These are phyloP conservation scores for Lactarius evosmus DNA, from an alignment of 768 basidiomycete species.

Conservation along the genomic window DNA sequence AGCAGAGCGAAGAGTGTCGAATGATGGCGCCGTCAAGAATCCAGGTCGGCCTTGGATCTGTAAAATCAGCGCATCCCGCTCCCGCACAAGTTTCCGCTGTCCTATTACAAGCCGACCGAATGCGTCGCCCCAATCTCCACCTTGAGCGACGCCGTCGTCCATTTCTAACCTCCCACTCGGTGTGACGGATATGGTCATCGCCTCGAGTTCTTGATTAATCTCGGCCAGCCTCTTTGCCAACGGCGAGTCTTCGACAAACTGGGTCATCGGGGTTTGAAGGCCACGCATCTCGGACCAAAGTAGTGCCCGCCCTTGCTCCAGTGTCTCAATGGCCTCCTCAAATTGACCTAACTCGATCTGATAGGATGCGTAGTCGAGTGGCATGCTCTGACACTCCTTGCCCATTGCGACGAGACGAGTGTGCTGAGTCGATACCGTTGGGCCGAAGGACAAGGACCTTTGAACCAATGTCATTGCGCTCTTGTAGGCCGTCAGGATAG, in stretches of 20 bases:
- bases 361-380: neutral
- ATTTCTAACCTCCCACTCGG: too few relatives aligned
- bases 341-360: neutral
- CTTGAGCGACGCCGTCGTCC: too few relatives aligned
- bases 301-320: neutral
- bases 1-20: neutral
- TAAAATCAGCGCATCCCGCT: too few relatives aligned
- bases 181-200: too few relatives aligned
- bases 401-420: neutral
- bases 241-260: neutral
- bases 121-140: neutral
- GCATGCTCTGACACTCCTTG: neutral
- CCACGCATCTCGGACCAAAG: slow-evolving; percentile 1
- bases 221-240: neutral
- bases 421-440: too few relatives aligned
- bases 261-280: neutral
- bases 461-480: neutral
- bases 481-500: neutral
- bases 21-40: neutral
- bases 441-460: neutral
- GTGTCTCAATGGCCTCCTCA: neutral
- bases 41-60: neutral
- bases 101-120: neutral
- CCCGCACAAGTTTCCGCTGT: too few relatives aligned
- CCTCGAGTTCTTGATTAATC: too few relatives aligned